phyloP scores from a whole-genome alignment of 441 rosid species.

The Pelargonium australe region DNA sequence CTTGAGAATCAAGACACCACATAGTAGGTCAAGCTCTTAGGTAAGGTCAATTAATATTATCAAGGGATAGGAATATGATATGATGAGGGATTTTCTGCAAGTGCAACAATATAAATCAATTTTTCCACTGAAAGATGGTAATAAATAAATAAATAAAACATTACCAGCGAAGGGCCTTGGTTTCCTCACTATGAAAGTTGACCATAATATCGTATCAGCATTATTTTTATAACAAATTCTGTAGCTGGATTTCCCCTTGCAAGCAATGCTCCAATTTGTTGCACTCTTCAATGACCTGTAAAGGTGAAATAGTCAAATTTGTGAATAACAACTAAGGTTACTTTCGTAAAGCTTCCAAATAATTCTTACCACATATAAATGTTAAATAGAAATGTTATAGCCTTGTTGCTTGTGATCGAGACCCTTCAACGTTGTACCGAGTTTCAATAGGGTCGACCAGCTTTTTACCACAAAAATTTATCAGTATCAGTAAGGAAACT shows the following conservation, averaged over 20 bases:
- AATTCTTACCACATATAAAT: slow-evolving; percentile 34
- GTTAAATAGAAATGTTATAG: slow-evolving; percentile 43
- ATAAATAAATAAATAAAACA: slow-evolving; percentile 10
- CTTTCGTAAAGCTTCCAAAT: slow-evolving; percentile 1
- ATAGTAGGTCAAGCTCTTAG: too few relatives aligned
- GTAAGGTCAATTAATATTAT: too few relatives aligned
- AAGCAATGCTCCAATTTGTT: slow-evolving; percentile 51
- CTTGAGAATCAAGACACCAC: too few relatives aligned
- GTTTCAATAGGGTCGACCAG: slow-evolving; percentile 53
- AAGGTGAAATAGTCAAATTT: slow-evolving; percentile 12
- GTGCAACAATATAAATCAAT: too few relatives aligned
- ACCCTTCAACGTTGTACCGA: slow-evolving; percentile 57
- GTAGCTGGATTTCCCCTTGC: slow-evolving; percentile 40
- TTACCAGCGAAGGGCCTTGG: slow-evolving; percentile 46
- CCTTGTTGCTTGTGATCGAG: slow-evolving; percentile 41
- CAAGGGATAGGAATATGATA: too few relatives aligned
- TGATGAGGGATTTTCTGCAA: too few relatives aligned
- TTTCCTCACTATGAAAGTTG: slow-evolving; percentile 43
- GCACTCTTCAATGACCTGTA: slow-evolving; percentile 52
- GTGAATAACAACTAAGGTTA: neutral
- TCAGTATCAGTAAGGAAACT: neutral
- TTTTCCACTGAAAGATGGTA: neutral
- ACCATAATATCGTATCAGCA: slow-evolving; percentile 43
- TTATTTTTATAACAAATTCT: slow-evolving; percentile 42
- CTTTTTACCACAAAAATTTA: slow-evolving; percentile 23